These are phyloP conservation scores for Centella asiatica DNA, from an alignment of 129 eudicot species.

Conservation along the genomic window DNA sequence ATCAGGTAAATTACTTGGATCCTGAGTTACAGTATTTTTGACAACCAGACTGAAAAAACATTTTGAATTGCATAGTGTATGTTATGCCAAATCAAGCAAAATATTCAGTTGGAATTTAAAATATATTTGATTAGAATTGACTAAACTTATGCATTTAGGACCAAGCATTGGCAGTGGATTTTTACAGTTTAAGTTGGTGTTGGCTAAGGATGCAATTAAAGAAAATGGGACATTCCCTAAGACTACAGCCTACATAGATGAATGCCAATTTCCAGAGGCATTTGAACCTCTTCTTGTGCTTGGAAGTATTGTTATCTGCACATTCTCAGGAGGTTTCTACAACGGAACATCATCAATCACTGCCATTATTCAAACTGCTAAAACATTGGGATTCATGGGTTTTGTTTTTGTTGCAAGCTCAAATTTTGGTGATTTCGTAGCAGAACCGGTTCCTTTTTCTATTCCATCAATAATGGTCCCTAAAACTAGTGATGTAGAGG, in stretches of 20 bases:
- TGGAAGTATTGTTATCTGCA: constrained; percentile 76
- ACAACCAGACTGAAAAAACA: too few species aligned
- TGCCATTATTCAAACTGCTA: constrained; percentile 51
- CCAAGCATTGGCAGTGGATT: constrained; percentile 50
- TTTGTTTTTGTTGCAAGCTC: constrained; percentile 80
- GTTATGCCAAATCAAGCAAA: not conserved
- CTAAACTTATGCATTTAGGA: constrained; percentile 22
- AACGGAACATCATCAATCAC: constrained; percentile 58
- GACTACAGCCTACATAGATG: constrained; percentile 58
- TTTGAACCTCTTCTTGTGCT: constrained; percentile 47
- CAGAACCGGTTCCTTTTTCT: constrained; percentile 73
- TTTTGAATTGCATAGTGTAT: too few species aligned
- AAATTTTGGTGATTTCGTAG: constrained; percentile 65
- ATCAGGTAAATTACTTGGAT: constrained; percentile 37
- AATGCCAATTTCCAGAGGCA: constrained; percentile 84
- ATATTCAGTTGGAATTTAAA: not conserved
- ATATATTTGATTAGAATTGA: not conserved
- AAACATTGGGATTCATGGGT: constrained; percentile 50
- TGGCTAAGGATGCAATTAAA: constrained; percentile 72
- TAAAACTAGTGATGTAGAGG: constrained; percentile 57
- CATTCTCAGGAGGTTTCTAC: constrained; percentile 64
- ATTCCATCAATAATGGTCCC: constrained; percentile 88
- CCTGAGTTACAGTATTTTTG: too few species aligned
- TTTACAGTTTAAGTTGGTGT: constrained; percentile 51
- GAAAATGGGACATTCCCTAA: constrained; percentile 46